A percentile compares a stretch with the other conserved stretches of the same genome.
Conservation (phyloP, 495 filamentous ascomycete genomes). For the Penicillium canescens region DNA sequence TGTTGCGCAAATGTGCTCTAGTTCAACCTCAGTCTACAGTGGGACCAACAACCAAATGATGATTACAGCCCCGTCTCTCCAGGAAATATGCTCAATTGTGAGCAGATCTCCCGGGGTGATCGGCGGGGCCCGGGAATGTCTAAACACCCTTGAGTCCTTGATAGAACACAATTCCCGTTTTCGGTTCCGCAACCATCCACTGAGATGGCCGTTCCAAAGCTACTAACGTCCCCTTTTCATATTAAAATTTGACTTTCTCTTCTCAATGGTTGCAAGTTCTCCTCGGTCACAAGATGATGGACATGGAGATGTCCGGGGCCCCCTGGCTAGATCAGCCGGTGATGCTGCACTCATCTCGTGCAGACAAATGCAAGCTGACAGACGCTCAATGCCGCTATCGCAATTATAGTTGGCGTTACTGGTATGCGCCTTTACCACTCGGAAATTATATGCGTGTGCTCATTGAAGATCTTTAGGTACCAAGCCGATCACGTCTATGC, state of each 20-base stretch:
- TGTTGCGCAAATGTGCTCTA: slow-evolving; percentile 6
- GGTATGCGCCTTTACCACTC: slow-evolving; percentile 25
- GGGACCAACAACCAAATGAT: background rate
- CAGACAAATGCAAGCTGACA: slow-evolving; percentile 43
- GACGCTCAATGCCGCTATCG: slow-evolving; percentile 49
- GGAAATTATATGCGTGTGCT: background rate
- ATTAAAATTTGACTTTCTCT: background rate
- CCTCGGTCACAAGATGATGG: slow-evolving; percentile 16
- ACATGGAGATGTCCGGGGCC: slow-evolving; percentile 16
- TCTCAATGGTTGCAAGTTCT: background rate
- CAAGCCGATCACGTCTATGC: slow-evolving; percentile 54
- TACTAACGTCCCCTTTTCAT: background rate
- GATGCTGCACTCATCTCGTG: slow-evolving; percentile 49
- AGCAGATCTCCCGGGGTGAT: slow-evolving; percentile 20
- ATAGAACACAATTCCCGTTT: background rate
- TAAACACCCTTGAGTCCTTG: background rate
- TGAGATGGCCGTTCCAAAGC: no score
- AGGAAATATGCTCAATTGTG: slow-evolving; percentile 33
- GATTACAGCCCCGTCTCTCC: background rate
- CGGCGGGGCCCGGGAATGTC: slow-evolving; percentile 5
- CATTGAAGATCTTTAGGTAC: slow-evolving; percentile 37
- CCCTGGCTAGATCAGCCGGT: slow-evolving; percentile 50
- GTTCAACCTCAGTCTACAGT: background rate
- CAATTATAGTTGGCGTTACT: slow-evolving; percentile 47
- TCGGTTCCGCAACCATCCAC: slow-evolving; percentile 3